Evolutionary conservation across 768 basidiomycete genomes (phyloP).

Genomic region (Termitomyces sp.): DNA sequence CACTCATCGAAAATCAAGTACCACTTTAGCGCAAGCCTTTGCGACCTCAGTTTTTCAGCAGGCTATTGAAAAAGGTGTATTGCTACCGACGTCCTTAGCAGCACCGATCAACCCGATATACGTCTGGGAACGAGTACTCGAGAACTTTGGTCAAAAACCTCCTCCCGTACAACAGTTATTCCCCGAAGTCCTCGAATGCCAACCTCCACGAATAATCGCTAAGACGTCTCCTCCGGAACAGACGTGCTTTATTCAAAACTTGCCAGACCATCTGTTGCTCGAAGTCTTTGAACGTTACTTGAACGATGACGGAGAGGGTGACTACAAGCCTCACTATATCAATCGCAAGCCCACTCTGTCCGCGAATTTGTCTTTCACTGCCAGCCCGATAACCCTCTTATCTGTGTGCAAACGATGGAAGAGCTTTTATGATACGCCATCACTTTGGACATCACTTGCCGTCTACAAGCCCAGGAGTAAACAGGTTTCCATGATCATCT

Average conservation of each 20-base stretch:
- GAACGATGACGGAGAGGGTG: not conserved
- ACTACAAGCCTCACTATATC: too few relatives aligned
- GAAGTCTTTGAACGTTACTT: conserved; percentile 1
- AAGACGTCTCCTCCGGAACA: not conserved
- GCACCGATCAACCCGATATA: not conserved
- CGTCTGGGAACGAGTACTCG: not conserved
- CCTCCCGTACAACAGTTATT: not conserved
- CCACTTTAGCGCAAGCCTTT: not conserved
- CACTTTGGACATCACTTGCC: conserved; percentile 8
- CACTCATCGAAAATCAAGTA: not conserved
- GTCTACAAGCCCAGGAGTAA: conserved; percentile 2
- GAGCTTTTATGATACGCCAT: not conserved
- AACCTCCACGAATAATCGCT: not conserved
- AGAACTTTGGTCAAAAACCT: not conserved
- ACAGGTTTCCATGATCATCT: not conserved
- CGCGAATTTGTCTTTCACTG: not conserved
- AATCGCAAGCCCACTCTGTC: not conserved
- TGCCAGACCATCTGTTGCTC: not conserved
- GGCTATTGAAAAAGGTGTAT: not conserved
- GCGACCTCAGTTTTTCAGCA: not conserved
- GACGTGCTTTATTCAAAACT: not conserved
- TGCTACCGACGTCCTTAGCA: not conserved
- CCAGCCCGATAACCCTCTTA: not conserved
- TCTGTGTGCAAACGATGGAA: conserved; percentile 4
- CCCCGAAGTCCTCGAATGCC: not conserved